These are phyloP conservation scores for Backusella parvicylindrica DNA, from an alignment of 192 early-diverging fungal species.

Conservation along the genomic window DNA sequence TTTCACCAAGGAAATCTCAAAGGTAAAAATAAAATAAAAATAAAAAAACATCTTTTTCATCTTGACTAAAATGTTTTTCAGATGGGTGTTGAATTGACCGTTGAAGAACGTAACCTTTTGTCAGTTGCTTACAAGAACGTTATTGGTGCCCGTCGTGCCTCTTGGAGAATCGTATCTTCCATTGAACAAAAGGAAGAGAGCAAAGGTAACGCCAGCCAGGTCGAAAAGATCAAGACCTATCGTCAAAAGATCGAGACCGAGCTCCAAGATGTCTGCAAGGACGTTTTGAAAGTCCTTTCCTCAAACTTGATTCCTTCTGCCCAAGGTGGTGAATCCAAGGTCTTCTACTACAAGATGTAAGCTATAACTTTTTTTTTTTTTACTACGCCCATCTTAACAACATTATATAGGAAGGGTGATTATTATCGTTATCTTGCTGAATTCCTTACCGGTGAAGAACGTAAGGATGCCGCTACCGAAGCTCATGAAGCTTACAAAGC, in stretches of 20 bases:
- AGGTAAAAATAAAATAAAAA: constrained; percentile 27
- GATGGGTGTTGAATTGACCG: constrained; percentile 78
- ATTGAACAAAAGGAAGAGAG: constrained; percentile 98
- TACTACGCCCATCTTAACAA: constrained; percentile 55
- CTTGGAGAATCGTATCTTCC: constrained; percentile 98
- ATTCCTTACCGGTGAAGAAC: constrained; percentile 78
- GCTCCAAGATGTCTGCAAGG: constrained; percentile 87
- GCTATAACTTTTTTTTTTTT: constrained; percentile 11
- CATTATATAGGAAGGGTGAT: constrained; percentile 73
- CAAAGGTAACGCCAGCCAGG: constrained; percentile 88
- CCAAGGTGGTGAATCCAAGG: constrained; percentile 90
- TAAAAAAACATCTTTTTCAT: neutral
- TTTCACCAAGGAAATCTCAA: constrained; percentile 39
- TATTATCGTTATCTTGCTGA: constrained; percentile 98
- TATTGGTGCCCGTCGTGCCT: constrained; percentile 96
- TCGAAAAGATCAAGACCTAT: constrained; percentile 86
- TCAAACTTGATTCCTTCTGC: constrained; percentile 86
- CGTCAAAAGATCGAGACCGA: constrained; percentile 89
- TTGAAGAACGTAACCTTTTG: constrained; percentile 81
- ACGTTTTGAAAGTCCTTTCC: constrained; percentile 79
- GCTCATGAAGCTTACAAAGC: constrained; percentile 89
- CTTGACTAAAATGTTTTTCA: constrained; percentile 9
- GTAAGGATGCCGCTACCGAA: constrained; percentile 71
- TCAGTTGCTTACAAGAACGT: constrained; percentile 89
- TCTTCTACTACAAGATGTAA: constrained; percentile 99